Base-by-base conservation (phyloP, 352 stramenopile genomes). In the Phytophthora litchii region DNA sequence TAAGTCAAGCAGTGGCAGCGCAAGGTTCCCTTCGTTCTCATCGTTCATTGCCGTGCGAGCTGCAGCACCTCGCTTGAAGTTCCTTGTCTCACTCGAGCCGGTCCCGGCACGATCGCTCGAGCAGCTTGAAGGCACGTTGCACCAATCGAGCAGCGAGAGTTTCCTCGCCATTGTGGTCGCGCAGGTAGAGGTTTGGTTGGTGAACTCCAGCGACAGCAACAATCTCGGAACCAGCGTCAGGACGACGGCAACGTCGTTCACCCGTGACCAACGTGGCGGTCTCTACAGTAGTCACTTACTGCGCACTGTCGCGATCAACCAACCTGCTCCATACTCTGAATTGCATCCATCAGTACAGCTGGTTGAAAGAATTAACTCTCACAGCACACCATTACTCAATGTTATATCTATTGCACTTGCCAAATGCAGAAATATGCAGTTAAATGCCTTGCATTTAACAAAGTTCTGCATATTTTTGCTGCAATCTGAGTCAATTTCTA, bases 71-170 rank as follows among this genome's bases (percentile, higher is more conserved):
- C 32, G 40, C 51, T 60, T 65, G 40, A 65, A 60, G 32, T 60
- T 65, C 57, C 57, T 65, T 65, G 57, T 54, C 57, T 49, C 56
- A 64, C 56, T 53, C 56, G 21, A 53, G 48, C 56, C 56, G n/a
- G 38, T 41, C 46, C 20, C n/a, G 6, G n/a, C 23, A 35, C 46
- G 37, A 64, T 45, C 29, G 37, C 11, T 44, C 29, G 55, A 48
- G 12, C 29, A 13, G 10, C 17, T 55, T 46, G 32, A 48, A 27
- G 35, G 6, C 49, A 25, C 29, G 19, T 35, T 44, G 37, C 37
- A 40, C 7, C 9, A 8, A 46, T 36, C 45, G 46, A 44, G 31
- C 48, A 42, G 49, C 49, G 48, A 60, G 23, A 60, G 42, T 36
- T 27, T 16, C 29, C 13, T 35, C n/a, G 47, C 21, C 20, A 35